These are phyloP conservation scores for Plasmodium relictum DNA, from an alignment of 169 alveolate genomes.

Conservation along the genomic window DNA sequence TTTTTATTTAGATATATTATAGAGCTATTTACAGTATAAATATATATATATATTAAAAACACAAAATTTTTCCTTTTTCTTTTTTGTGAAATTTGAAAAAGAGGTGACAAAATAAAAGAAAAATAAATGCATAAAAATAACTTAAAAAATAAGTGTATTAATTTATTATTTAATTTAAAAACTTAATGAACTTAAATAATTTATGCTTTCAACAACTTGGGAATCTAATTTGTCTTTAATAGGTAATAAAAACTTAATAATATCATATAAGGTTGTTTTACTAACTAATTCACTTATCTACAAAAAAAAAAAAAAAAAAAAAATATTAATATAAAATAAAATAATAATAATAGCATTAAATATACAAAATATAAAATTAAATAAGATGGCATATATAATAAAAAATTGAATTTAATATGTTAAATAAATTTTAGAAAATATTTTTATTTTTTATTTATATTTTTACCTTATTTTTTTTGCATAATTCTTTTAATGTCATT, in stretches of 20 bases:
- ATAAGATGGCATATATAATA: not conserved
- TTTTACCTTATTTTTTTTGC: constrained; percentile 46
- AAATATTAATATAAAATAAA: not conserved
- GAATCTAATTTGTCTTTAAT: constrained; percentile 72
- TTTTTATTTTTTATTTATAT: not conserved
- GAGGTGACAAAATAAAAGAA: too few species aligned
- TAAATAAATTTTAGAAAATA: not conserved
- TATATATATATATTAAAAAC: too few species aligned
- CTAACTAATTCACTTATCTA: constrained; percentile 69
- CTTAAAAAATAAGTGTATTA: not conserved
- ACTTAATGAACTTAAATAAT: constrained; percentile 41
- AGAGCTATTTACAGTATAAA: too few species aligned
- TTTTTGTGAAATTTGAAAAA: too few species aligned
- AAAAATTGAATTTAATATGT: too few species aligned
- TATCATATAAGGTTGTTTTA: constrained; percentile 29
- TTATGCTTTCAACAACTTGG: constrained; percentile 74
- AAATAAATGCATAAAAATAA: too few species aligned
- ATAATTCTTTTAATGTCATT: constrained; percentile 63
- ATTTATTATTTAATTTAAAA: constrained; percentile 14
- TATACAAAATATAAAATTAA: not conserved
- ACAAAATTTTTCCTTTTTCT: too few species aligned
- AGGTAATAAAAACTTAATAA: constrained; percentile 60
- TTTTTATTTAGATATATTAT: too few species aligned
- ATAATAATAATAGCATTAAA: not conserved
- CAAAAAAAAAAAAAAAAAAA: constrained; percentile 1